Evolutionary conservation across 257 asterid species (phyloP).

Genomic region (Coffea eugenioides): DNA sequence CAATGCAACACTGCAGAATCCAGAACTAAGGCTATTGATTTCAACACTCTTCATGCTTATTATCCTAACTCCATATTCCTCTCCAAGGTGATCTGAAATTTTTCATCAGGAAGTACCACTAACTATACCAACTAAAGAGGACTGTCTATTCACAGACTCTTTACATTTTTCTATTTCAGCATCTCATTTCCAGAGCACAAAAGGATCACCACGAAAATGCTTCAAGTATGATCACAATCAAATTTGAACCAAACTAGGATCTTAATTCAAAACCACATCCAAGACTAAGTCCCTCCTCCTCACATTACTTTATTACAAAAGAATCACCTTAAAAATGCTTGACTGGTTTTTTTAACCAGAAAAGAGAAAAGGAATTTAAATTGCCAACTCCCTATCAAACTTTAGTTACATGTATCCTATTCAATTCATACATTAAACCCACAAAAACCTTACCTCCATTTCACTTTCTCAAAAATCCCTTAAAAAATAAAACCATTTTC

Average conservation of each 20-base stretch:
- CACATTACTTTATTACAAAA: neutral
- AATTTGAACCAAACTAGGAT: neutral
- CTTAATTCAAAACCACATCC: neutral
- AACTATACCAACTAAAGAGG: neutral
- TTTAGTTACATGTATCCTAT: neutral
- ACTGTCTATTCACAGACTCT: neutral
- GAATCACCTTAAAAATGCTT: neutral
- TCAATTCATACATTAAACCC: neutral
- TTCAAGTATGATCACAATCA: neutral
- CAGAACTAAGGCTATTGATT: no score
- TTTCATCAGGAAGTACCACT: neutral
- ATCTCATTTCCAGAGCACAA: neutral
- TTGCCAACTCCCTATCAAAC: neutral
- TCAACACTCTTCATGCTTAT: no score
- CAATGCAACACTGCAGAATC: no score
- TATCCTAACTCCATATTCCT: no score
- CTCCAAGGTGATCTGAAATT: neutral
- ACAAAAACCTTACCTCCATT: neutral
- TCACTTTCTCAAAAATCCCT: neutral
- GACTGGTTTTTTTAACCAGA: neutral
- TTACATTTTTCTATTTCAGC: neutral
- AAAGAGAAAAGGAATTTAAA: no score
- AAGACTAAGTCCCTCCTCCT: neutral
- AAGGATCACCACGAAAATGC: neutral
- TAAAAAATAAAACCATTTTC: neutral